These are phyloP conservation scores for Pugionium dolabratum DNA, from an alignment of 345 rosid genomes.

Conservation along the genomic window DNA sequence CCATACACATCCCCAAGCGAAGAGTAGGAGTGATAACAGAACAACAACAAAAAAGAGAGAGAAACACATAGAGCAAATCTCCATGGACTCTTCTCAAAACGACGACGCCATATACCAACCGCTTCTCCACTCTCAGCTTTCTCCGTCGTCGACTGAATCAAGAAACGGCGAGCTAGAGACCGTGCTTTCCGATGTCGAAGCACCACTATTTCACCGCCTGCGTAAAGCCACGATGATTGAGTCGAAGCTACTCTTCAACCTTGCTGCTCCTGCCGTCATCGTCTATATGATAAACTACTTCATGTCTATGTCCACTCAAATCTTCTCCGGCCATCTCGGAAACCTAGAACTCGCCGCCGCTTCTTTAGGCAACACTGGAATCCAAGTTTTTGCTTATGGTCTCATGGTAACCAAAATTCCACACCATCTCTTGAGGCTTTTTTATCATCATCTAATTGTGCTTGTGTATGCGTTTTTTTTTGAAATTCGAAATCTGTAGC, in stretches of 20 bases:
- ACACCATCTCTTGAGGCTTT: no score
- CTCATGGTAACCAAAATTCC: slow-evolving; percentile 27
- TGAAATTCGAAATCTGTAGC: slow-evolving; percentile 21
- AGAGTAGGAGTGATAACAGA: no score
- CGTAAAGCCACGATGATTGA: slow-evolving; percentile 31
- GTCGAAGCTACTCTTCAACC: slow-evolving; percentile 44
- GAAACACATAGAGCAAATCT: neutral
- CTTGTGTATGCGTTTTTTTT: neutral
- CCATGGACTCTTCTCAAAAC: slow-evolving; percentile 21
- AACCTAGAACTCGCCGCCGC: slow-evolving; percentile 60
- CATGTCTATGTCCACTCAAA: slow-evolving; percentile 58
- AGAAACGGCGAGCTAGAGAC: slow-evolving; percentile 30
- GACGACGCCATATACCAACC: slow-evolving; percentile 12
- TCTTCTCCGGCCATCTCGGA: slow-evolving; percentile 60
- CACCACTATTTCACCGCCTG: slow-evolving; percentile 7
- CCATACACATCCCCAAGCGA: no score
- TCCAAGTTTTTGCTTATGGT: slow-evolving; percentile 48
- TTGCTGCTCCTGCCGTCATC: slow-evolving; percentile 53
- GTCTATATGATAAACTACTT: slow-evolving; percentile 55
- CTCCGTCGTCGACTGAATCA: neutral
- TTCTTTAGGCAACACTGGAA: slow-evolving; percentile 60
- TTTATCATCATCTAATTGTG: no score
- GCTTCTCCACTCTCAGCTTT: slow-evolving; percentile 9
- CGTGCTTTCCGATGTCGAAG: slow-evolving; percentile 20
- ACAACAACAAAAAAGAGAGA: neutral